Conservation (phyloP, 345 rosid genomes). For the Stellera chamaejasme region DNA sequence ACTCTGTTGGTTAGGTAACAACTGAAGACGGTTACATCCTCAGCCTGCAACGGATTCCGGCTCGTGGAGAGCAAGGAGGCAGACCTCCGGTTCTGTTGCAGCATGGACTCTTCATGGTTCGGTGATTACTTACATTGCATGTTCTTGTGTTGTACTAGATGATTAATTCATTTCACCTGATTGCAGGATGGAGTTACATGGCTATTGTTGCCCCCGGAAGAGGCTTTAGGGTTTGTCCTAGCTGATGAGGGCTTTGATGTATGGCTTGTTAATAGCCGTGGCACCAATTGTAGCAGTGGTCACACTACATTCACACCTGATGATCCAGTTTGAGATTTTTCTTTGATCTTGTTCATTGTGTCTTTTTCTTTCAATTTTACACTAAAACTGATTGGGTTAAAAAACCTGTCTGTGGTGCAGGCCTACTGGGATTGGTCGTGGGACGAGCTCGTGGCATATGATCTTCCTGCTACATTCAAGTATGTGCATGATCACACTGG, state of each 20-base stretch:
- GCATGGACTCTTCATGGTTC: slow-evolving; percentile 36
- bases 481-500: slow-evolving; percentile 32
- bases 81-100: slow-evolving; percentile 41
- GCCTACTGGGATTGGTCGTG: slow-evolving; percentile 55
- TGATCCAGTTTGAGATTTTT: slow-evolving; percentile 16
- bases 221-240: slow-evolving; percentile 33
- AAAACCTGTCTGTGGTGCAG: slow-evolving; percentile 13
- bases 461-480: slow-evolving; percentile 41
- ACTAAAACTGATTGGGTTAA: not conserved
- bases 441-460: slow-evolving; percentile 40
- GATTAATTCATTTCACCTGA: not conserved
- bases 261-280: slow-evolving; percentile 40
- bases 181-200: slow-evolving; percentile 42
- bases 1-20: slow-evolving; percentile 29
- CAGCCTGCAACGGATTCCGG: slow-evolving; percentile 47
- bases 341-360: not conserved
- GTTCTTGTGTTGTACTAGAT: not conserved
- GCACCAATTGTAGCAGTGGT: slow-evolving; percentile 35
- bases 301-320: slow-evolving; percentile 24
- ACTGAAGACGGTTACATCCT: slow-evolving; percentile 51
- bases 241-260: slow-evolving; percentile 48
- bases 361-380: not conserved
- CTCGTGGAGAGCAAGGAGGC: slow-evolving; percentile 15
- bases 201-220: slow-evolving; percentile 31
- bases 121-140: not conserved